Percentiles rank a stretch among this genome's conserved stretches.
Evolutionary conservation across 1,139 yeast species (phyloP).

Genomic region (Sugiyamaella neomexicana): DNA sequence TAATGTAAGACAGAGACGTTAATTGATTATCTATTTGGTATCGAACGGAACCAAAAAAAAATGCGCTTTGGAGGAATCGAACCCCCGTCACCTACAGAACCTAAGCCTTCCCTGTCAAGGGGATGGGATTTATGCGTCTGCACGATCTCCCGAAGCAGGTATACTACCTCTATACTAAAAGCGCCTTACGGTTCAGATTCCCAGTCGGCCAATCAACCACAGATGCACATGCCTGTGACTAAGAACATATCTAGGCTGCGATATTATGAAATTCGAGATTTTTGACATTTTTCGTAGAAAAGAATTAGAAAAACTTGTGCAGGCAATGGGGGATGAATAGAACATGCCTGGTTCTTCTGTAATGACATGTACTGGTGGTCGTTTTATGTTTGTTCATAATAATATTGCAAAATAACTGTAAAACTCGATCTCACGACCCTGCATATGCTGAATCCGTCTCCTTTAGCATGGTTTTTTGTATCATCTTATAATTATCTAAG

Average conservation of each 20-base stretch:
- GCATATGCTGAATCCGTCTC: neutral
- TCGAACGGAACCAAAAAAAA: too few species aligned
- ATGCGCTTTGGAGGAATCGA: slow-evolving; percentile 17
- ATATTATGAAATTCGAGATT: neutral
- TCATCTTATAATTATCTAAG: neutral
- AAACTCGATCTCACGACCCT: neutral
- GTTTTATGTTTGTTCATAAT: too few species aligned
- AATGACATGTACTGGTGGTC: too few species aligned
- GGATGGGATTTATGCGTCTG: slow-evolving; percentile 3
- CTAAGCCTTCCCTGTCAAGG: slow-evolving; percentile 1
- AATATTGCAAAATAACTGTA: too few species aligned
- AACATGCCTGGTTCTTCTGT: too few species aligned
- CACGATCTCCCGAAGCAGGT: slow-evolving; percentile 14
- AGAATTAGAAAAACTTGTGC: too few species aligned
- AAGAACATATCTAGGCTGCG: neutral
- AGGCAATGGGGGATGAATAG: too few species aligned
- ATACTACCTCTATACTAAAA: slow-evolving; percentile 17
- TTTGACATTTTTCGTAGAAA: too few species aligned
- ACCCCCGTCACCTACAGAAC: slow-evolving; percentile 16
- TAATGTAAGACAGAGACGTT: too few species aligned
- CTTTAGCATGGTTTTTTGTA: too few species aligned
- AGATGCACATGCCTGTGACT: slow-evolving; percentile 4
- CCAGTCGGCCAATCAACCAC: slow-evolving; percentile 11
- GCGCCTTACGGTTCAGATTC: slow-evolving; percentile 5
- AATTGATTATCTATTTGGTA: too few species aligned